phyloP scores from a whole-genome alignment of 73 alveolate species.

The Symbiodinium pilosum region DNA sequence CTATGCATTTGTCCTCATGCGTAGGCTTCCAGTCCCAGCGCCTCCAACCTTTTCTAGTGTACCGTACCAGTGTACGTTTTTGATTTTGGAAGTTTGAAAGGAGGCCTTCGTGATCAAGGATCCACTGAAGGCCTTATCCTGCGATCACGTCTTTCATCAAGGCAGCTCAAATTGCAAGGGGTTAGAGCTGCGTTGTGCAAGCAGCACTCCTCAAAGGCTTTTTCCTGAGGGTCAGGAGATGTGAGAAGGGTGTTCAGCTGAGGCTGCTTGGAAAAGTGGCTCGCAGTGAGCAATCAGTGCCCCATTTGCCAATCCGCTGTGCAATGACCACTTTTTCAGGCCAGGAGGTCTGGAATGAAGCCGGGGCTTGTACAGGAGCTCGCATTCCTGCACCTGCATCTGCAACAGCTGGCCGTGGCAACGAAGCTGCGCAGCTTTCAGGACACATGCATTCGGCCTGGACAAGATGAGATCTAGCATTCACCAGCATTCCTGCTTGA shows the following conservation, averaged over 20 bases:
- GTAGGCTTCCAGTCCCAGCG: no score
- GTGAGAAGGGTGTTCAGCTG: not conserved
- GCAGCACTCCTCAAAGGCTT: no score
- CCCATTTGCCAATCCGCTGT: conserved; percentile 14
- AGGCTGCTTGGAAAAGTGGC: conserved; percentile 54
- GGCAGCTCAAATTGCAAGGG: no score
- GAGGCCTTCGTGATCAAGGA: no score
- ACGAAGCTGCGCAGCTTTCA: not conserved
- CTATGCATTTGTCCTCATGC: no score
- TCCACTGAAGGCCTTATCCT: no score
- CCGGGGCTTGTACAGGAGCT: not conserved
- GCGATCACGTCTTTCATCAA: no score
- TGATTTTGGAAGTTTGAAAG: no score
- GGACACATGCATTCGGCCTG: not conserved
- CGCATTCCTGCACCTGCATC: not conserved
- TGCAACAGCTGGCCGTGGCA: not conserved
- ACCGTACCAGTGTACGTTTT: no score
- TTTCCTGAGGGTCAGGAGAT: no score
- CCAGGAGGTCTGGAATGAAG: not conserved
- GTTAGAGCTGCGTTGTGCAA: no score
- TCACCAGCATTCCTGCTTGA: not conserved
- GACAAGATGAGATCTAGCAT: not conserved
- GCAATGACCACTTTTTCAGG: not conserved
- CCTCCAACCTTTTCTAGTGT: no score
- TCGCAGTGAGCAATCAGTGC: conserved; percentile 20